phyloP scores from a whole-genome alignment of 805 yeast genomes.

The Metschnikowia cerradonensis region DNA sequence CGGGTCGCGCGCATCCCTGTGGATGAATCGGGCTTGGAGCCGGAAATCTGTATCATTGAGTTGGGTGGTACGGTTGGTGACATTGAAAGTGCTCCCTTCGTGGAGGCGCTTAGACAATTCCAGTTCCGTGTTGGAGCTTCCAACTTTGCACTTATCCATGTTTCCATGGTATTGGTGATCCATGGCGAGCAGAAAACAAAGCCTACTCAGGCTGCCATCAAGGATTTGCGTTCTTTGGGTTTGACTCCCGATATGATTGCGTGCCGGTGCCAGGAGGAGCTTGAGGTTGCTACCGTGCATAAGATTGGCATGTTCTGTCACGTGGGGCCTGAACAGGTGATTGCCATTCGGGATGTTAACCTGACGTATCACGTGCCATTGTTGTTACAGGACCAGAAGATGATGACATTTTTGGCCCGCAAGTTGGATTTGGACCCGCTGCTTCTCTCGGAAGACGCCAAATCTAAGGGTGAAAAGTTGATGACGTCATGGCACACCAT shows the following conservation, averaged over 20 bases:
- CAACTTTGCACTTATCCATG: slow-evolving; percentile 93
- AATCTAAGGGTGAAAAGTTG: slow-evolving; percentile 61
- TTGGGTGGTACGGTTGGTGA: slow-evolving; percentile 99
- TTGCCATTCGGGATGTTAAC: slow-evolving; percentile 94
- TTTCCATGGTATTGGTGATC: slow-evolving; percentile 94
- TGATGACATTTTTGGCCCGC: slow-evolving; percentile 65
- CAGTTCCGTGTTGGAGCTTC: slow-evolving; percentile 95
- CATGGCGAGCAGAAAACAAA: slow-evolving; percentile 99
- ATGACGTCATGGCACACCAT: slow-evolving; percentile 75
- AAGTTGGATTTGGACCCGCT: slow-evolving; percentile 61
- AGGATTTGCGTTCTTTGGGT: slow-evolving; percentile 93
- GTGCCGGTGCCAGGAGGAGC: slow-evolving; percentile 85
- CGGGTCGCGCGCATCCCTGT: slow-evolving; percentile 88
- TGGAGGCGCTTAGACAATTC: slow-evolving; percentile 97
- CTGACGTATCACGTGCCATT: slow-evolving; percentile 97
- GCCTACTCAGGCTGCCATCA: slow-evolving; percentile 98
- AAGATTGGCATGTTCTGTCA: slow-evolving; percentile 99
- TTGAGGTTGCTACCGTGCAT: slow-evolving; percentile 81
- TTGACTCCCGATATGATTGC: slow-evolving; percentile 96
- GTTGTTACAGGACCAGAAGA: slow-evolving; percentile 78
- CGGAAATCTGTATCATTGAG: slow-evolving; percentile 95
- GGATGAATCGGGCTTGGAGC: slow-evolving; percentile 80
- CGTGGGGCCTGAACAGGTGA: slow-evolving; percentile 96
- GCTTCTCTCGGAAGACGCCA: slow-evolving; percentile 42
- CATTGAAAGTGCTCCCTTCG: slow-evolving; percentile 97